A percentile compares a stretch with the other conserved stretches of the same genome.
These are phyloP conservation scores for Saccharum officinarum DNA, from an alignment of 176 grass and related monocot species.

Conservation along the genomic window DNA sequence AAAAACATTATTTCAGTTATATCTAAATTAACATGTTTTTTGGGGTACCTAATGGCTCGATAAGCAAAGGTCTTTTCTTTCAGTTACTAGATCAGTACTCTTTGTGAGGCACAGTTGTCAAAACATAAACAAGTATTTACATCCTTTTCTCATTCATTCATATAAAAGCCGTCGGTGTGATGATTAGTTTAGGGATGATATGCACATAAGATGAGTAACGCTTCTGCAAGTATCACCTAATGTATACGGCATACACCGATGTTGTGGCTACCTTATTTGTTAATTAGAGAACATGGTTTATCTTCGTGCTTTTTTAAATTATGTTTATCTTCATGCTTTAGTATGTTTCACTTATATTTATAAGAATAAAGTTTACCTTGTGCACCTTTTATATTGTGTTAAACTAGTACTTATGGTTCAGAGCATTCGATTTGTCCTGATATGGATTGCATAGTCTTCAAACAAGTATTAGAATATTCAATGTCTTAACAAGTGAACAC, in stretches of 20 bases:
- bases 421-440: neutral
- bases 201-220: neutral
- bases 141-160: neutral
- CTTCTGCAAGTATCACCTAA: neutral
- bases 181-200: constrained; percentile 1
- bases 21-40: neutral
- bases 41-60: neutral
- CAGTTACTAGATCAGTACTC: neutral
- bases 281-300: neutral
- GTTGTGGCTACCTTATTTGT: neutral
- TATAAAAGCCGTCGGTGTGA: neutral
- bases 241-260: neutral
- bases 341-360: neutral
- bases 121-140: neutral
- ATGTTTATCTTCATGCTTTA: neutral
- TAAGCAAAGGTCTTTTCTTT: constrained; percentile 3
- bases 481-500: neutral
- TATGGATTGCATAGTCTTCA: neutral
- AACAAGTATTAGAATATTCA: neutral
- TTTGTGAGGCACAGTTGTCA: neutral
- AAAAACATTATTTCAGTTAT: constrained; percentile 8
- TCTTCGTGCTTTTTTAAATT: neutral
- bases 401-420: neutral
- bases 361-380: neutral
- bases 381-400: neutral